phyloP scores from a whole-genome alignment of 1,284 basidiomycete genomes.

The Heterobasidion annosum region DNA sequence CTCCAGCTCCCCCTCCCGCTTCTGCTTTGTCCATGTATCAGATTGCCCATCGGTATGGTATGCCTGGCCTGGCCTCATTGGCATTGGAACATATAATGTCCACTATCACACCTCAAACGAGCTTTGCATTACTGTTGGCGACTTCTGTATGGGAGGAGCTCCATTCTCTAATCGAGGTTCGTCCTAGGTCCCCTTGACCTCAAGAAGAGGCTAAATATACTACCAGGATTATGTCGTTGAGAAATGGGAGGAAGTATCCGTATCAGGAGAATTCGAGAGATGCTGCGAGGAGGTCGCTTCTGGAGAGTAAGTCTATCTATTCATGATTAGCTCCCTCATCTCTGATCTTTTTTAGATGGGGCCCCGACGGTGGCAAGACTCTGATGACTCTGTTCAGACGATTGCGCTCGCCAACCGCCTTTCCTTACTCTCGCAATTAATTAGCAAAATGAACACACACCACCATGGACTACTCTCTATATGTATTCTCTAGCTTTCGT shows the following conservation, averaged over 20 bases:
- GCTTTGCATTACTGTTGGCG: conserved; percentile 67
- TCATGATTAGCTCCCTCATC: conserved; percentile 1
- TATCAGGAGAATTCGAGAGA: conserved; percentile 53
- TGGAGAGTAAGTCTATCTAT: conserved; percentile 46
- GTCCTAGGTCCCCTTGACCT: conserved; percentile 6
- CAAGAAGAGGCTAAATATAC: neutral
- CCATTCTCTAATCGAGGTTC: conserved; percentile 49
- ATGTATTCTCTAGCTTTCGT: too few relatives aligned
- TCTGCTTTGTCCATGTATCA: conserved; percentile 76
- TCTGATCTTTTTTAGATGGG: conserved; percentile 40
- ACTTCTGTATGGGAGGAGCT: conserved; percentile 59
- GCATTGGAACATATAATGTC: conserved; percentile 71
- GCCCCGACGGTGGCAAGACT: conserved; percentile 57
- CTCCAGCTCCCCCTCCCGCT: conserved; percentile 50
- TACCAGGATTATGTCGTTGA: conserved; percentile 56
- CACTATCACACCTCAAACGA: conserved; percentile 61
- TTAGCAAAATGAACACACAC: too few relatives aligned
- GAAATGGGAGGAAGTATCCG: conserved; percentile 60
- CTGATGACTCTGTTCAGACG: conserved; percentile 56
- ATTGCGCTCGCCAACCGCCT: conserved; percentile 41
- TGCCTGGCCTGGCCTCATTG: conserved; percentile 56
- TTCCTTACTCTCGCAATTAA: conserved; percentile 13
- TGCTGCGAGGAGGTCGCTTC: conserved; percentile 62
- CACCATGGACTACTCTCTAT: neutral
- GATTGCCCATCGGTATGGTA: conserved; percentile 71